Conservation (phyloP, 352 stramenopile species). For the Phytophthora pistaciae region DNA sequence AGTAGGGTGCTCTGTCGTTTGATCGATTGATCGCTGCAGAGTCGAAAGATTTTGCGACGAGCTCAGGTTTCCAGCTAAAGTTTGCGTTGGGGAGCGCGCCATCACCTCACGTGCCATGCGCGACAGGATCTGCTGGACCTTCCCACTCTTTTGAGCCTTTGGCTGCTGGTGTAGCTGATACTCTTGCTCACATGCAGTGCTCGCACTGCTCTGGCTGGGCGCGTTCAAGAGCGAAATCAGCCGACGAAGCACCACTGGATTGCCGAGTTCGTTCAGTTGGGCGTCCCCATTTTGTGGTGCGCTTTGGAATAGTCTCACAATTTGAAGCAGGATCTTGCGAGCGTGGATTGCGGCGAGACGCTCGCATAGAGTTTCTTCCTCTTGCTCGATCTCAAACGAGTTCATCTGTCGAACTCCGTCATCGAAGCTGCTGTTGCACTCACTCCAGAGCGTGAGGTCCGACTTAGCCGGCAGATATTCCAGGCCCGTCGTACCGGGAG, state of each 20-base stretch:
- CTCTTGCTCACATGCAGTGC: neutral
- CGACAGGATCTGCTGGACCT: slow-evolving; percentile 74
- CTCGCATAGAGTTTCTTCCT: slow-evolving; percentile 69
- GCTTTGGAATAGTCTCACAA: slow-evolving; percentile 64
- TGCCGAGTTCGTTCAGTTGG: slow-evolving; percentile 63
- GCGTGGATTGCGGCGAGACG: slow-evolving; percentile 71
- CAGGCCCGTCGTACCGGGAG: slow-evolving; percentile 7
- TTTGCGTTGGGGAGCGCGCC: slow-evolving; percentile 43
- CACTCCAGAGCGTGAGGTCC: slow-evolving; percentile 69
- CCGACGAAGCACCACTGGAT: slow-evolving; percentile 72
- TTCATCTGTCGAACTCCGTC: slow-evolving; percentile 70
- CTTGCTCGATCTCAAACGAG: slow-evolving; percentile 66
- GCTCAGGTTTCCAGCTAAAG: slow-evolving; percentile 59
- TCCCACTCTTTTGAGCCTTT: slow-evolving; percentile 37
- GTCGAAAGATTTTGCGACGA: slow-evolving; percentile 63
- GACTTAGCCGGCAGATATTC: slow-evolving; percentile 31
- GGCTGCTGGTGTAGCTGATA: slow-evolving; percentile 31
- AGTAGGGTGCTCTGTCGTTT: slow-evolving; percentile 17
- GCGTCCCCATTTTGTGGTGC: slow-evolving; percentile 33
- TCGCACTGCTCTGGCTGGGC: slow-evolving; percentile 11
- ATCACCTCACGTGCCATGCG: slow-evolving; percentile 61
- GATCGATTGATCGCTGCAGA: slow-evolving; percentile 62
- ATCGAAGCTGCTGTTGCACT: slow-evolving; percentile 72
- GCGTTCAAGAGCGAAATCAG: slow-evolving; percentile 64
- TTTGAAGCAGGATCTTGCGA: slow-evolving; percentile 71